These are phyloP conservation scores for Pyronema omphalodes DNA, from an alignment of 495 filamentous ascomycete genomes.

Conservation along the genomic window DNA sequence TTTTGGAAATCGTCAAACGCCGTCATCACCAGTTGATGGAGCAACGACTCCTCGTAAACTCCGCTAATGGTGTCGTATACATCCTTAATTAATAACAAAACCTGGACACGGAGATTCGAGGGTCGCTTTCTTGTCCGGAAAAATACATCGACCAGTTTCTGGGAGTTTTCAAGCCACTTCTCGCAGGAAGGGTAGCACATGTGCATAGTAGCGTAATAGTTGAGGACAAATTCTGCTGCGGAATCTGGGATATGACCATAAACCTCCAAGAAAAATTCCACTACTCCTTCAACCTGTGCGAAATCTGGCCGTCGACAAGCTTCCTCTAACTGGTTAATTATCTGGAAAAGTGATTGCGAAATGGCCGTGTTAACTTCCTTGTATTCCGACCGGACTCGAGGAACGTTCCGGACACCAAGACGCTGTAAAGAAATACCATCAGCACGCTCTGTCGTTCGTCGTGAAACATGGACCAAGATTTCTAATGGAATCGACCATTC, in stretches of 20 bases:
- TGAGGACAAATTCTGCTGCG: slow-evolving; percentile 37
- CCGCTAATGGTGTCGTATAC: slow-evolving; percentile 41
- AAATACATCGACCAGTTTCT: slow-evolving; percentile 43
- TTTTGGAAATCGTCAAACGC: slow-evolving; percentile 30
- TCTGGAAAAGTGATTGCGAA: slow-evolving; percentile 17
- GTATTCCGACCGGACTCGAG: slow-evolving; percentile 24
- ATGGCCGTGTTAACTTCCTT: slow-evolving; percentile 21
- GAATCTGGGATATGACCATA: slow-evolving; percentile 39
- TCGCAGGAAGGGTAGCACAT: slow-evolving; percentile 54
- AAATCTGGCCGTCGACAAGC: slow-evolving; percentile 27
- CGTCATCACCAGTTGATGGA: slow-evolving; percentile 27
- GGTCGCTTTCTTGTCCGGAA: slow-evolving; percentile 44
- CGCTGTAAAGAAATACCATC: slow-evolving; percentile 36
- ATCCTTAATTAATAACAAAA: slow-evolving; percentile 30
- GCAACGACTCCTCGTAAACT: slow-evolving; percentile 35
- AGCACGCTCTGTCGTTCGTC: slow-evolving; percentile 32
- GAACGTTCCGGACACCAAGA: slow-evolving; percentile 1
- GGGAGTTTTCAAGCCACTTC: slow-evolving; percentile 47
- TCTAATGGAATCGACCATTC: slow-evolving; percentile 38
- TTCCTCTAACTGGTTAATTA: slow-evolving; percentile 22
- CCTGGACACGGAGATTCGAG: slow-evolving; percentile 46
- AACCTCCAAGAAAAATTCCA: slow-evolving; percentile 49
- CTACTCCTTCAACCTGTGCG: slow-evolving; percentile 41
- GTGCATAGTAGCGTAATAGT: slow-evolving; percentile 39
- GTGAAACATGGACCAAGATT: slow-evolving; percentile 30